Conservation (phyloP, 208 protist species). For the Porcisia deanei region DNA sequence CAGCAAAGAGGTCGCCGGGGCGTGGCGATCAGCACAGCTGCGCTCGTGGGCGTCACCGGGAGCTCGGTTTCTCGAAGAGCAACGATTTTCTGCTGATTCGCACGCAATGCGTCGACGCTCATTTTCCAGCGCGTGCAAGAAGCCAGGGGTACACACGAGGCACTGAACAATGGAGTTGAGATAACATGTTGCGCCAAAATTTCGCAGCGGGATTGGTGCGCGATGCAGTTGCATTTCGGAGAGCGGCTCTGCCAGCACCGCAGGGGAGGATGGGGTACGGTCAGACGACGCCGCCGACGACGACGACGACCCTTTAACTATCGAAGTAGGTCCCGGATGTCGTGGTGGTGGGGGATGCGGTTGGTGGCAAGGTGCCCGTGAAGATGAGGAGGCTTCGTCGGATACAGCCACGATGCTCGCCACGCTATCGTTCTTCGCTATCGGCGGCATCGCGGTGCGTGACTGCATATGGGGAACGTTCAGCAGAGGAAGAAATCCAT, state of each 20-base stretch:
- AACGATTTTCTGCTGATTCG: conserved; percentile 13
- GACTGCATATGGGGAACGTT: background rate
- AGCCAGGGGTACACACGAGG: conserved; percentile 63
- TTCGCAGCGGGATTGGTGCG: conserved; percentile 61
- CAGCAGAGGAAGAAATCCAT: background rate
- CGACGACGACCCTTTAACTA: background rate
- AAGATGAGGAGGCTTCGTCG: background rate
- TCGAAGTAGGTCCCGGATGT: background rate
- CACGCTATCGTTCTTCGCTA: background rate
- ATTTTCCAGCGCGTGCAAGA: conserved; percentile 38
- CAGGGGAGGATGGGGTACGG: background rate
- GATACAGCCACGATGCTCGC: background rate
- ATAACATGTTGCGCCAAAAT: conserved; percentile 97
- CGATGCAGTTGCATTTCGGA: conserved; percentile 9
- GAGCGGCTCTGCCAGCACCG: background rate
- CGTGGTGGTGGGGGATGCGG: no score
- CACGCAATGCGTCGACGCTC: conserved; percentile 31
- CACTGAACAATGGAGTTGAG: conserved; percentile 96
- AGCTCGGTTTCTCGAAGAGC: background rate
- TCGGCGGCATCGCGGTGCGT: background rate
- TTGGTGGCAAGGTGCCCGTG: background rate
- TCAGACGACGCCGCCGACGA: background rate
- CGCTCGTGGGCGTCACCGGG: conserved; percentile 13
- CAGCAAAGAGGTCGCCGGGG: conserved; percentile 44
- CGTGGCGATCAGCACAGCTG: conserved; percentile 23